Conservation (phyloP, 345 rosid genomes). For the Erucastrum elatum region DNA sequence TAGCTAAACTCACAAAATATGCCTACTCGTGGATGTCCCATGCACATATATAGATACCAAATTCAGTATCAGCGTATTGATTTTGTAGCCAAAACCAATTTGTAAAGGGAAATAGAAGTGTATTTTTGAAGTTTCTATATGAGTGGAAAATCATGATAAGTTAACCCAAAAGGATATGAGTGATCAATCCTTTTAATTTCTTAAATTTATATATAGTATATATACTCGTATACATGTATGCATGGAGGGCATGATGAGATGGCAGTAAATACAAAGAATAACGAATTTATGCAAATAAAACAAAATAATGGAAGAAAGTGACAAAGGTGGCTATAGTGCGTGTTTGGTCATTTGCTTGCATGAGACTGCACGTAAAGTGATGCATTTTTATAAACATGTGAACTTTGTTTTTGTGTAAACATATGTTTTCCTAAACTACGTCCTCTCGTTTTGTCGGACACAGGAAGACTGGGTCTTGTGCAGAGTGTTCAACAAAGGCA, state of each 20-base stretch:
- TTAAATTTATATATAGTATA: no score
- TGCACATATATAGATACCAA: conserved; percentile 28
- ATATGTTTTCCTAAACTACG: conserved; percentile 6
- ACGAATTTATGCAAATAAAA: conserved; percentile 4
- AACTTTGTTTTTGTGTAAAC: no score
- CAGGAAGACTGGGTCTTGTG: conserved; percentile 99
- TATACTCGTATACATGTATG: not conserved
- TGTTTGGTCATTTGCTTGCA: conserved; percentile 41
- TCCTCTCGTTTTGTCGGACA: conserved; percentile 40
- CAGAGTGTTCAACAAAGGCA: conserved; percentile 83
- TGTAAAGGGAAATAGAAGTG: not conserved
- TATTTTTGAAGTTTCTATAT: not conserved
- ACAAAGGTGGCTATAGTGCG: conserved; percentile 38
- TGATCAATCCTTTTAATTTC: not conserved
- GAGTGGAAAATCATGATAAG: not conserved
- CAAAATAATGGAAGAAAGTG: conserved; percentile 27
- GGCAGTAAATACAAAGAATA: conserved; percentile 29
- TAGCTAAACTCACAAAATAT: conserved; percentile 27
- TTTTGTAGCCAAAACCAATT: conserved; percentile 1
- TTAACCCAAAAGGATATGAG: not conserved
- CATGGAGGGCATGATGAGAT: conserved; percentile 28
- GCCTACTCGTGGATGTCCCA: conserved; percentile 22
- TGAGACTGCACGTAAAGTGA: conserved; percentile 37
- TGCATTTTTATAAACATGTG: conserved; percentile 25
- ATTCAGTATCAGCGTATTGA: conserved; percentile 6